Evolutionary conservation across 202 grass and related monocot species (phyloP).

Genomic region (Musa balbisiana): DNA sequence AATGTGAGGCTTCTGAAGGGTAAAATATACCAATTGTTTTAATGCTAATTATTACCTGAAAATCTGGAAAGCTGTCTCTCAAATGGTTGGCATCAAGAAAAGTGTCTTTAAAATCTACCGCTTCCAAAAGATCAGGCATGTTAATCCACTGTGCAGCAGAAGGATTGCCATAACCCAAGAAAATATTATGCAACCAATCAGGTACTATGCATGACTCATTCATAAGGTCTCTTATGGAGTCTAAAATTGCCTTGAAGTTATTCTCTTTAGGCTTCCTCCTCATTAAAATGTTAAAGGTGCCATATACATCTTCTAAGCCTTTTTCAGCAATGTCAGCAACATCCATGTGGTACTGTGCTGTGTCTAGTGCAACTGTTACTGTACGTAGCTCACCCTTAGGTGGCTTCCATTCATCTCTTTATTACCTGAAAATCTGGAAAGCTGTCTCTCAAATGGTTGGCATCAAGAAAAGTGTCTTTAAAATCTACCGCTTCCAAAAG

Average conservation of each 20-base stretch:
- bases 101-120: conserved; percentile 98
- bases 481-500: conserved; percentile 85
- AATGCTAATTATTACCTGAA: conserved; percentile 50
- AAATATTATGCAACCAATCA: conserved; percentile 98
- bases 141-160: conserved; percentile 86
- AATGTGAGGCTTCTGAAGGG: background rate
- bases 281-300: conserved; percentile 92
- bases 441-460: conserved; percentile 58
- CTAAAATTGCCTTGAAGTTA: conserved; percentile 99
- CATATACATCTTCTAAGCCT: conserved; percentile 70
- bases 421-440: conserved; percentile 76
- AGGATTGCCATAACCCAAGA: conserved; percentile 97
- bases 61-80: conserved; percentile 68
- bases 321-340: conserved; percentile 64
- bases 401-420: conserved; percentile 95
- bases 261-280: conserved; percentile 99
- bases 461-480: conserved; percentile 98
- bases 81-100: conserved; percentile 84
- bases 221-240: conserved; percentile 99
- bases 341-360: conserved; percentile 94
- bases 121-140: conserved; percentile 81
- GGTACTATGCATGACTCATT: conserved; percentile 98
- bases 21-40: background rate
- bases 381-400: conserved; percentile 97
- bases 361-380: conserved; percentile 78